Percentiles rank a stretch among this genome's conserved stretches.
These are phyloP conservation scores for Trichoderma oligosporum DNA, from an alignment of 2,329 filamentous ascomycete genomes.

Conservation along the genomic window DNA sequence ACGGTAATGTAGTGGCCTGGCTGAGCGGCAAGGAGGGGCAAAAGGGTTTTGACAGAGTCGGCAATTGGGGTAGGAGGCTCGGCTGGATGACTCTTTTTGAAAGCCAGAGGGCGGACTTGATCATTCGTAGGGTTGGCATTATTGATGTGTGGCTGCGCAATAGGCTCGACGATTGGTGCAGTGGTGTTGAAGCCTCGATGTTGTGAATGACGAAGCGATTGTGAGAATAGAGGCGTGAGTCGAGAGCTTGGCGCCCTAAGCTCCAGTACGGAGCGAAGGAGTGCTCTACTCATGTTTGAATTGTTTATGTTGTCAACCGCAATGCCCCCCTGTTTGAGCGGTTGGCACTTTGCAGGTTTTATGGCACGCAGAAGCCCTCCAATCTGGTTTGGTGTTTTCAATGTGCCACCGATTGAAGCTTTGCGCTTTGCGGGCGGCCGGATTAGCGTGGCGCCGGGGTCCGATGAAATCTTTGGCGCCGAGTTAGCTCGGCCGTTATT, in stretches of 20 bases:
- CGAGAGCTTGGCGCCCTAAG: slow-evolving; percentile 43
- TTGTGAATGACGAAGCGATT: slow-evolving; percentile 29
- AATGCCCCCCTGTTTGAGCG: slow-evolving; percentile 18
- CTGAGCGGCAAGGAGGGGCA: slow-evolving; percentile 70
- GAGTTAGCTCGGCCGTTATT: slow-evolving; percentile 24
- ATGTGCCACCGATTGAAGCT: slow-evolving; percentile 3
- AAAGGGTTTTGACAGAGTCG: slow-evolving; percentile 55
- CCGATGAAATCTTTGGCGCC: slow-evolving; percentile 25
- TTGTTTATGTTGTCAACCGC: slow-evolving; percentile 19
- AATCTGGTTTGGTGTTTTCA: slow-evolving; percentile 1
- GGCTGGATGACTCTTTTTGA: slow-evolving; percentile 39
- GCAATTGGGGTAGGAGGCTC: slow-evolving; percentile 43
- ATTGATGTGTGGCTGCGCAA: slow-evolving; percentile 33
- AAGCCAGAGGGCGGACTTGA: slow-evolving; percentile 35
- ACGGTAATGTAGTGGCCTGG: slow-evolving; percentile 73
- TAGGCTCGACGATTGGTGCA: slow-evolving; percentile 46
- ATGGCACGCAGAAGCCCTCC: slow-evolving; percentile 19
- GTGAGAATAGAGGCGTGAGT: slow-evolving; percentile 25
- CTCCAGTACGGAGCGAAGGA: slow-evolving; percentile 62
- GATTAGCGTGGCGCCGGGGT: slow-evolving; percentile 36
- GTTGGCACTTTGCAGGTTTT: slow-evolving; percentile 24
- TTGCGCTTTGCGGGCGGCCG: slow-evolving; percentile 22
- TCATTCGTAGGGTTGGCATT: slow-evolving; percentile 37
- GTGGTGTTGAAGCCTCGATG: slow-evolving; percentile 45
- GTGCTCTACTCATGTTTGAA: slow-evolving; percentile 51